Conservation (phyloP, 225 moss, liverwort and hornwort genomes). For the Polytrichum formosum region DNA sequence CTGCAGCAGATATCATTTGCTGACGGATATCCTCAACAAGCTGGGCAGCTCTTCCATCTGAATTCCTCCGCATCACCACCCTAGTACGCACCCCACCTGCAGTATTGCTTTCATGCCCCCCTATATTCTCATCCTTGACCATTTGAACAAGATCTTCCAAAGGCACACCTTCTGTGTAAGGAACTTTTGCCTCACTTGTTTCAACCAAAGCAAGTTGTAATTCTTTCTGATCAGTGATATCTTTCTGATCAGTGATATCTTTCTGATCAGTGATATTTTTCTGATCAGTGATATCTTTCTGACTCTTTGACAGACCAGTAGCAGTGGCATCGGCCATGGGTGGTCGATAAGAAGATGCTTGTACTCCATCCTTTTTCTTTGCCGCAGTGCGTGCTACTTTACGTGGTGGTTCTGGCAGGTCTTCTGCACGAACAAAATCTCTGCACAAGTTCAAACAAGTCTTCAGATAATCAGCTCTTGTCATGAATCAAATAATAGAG, state of each 20-base stretch:
- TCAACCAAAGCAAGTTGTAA: background rate
- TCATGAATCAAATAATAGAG: no score
- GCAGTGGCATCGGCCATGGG: conserved; percentile 10
- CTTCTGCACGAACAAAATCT: conserved; percentile 58
- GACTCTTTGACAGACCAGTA: conserved; percentile 10
- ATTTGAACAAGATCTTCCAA: conserved; percentile 63
- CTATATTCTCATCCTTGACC: conserved; percentile 33
- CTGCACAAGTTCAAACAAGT: conserved; percentile 23
- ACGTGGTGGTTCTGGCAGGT: conserved; percentile 82
- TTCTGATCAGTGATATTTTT: background rate
- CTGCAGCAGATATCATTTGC: conserved; percentile 74
- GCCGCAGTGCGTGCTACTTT: conserved; percentile 58
- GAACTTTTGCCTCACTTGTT: conserved; percentile 21
- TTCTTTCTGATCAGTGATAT: conserved; percentile 6
- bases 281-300: conserved; percentile 8
- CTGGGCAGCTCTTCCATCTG: conserved; percentile 46
- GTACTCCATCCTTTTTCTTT: conserved; percentile 39
- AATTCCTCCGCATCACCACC: conserved; percentile 42
- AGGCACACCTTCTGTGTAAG: conserved; percentile 36
- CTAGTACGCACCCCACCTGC: conserved; percentile 76
- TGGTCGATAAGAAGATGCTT: conserved; percentile 23
- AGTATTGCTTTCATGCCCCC: conserved; percentile 39
- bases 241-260: background rate
- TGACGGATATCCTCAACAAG: conserved; percentile 78
- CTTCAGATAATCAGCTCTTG: background rate